These are phyloP conservation scores for Dioszegia aurantiaca DNA, from an alignment of 768 basidiomycete species.

Conservation along the genomic window DNA sequence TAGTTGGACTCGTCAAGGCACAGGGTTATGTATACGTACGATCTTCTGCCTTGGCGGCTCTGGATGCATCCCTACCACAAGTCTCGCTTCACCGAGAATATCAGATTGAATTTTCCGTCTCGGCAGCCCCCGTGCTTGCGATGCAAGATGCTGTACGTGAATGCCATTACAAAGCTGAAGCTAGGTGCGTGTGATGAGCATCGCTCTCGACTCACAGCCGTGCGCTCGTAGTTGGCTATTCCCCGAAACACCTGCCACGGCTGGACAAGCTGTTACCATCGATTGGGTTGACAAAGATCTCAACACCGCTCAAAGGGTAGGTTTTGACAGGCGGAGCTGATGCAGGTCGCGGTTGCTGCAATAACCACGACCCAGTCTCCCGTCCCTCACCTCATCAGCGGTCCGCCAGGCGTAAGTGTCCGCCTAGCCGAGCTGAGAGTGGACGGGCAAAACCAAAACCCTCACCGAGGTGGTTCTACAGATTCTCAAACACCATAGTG, in stretches of 20 bases:
- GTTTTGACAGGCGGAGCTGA: background rate
- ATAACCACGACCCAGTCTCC: conserved; percentile 25
- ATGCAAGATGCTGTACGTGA: conserved; percentile 45
- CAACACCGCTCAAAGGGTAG: conserved; percentile 46
- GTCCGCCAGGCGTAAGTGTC: conserved; percentile 47
- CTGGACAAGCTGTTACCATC: background rate
- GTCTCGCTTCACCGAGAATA: conserved; percentile 12
- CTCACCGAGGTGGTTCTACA: conserved; percentile 49
- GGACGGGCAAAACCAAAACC: conserved; percentile 44
- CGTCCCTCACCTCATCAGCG: conserved; percentile 49
- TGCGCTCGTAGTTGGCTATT: conserved; percentile 41
- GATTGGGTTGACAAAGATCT: conserved; percentile 39
- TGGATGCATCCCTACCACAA: background rate
- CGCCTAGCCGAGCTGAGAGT: conserved; percentile 3
- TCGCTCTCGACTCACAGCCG: background rate
- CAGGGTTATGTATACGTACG: background rate
- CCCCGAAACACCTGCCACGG: conserved; percentile 19
- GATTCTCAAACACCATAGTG: conserved; percentile 36
- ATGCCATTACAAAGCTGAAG: background rate
- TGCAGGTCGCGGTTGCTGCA: conserved; percentile 8
- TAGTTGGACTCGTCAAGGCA: background rate
- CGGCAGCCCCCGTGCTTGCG: conserved; percentile 23
- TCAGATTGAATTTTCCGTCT: conserved; percentile 32
- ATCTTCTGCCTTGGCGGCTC: background rate
- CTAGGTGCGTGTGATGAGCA: conserved; percentile 16